These are phyloP conservation scores for Allantophomopsis lycopodina DNA, from an alignment of 2,329 filamentous ascomycete species.

Conservation along the genomic window DNA sequence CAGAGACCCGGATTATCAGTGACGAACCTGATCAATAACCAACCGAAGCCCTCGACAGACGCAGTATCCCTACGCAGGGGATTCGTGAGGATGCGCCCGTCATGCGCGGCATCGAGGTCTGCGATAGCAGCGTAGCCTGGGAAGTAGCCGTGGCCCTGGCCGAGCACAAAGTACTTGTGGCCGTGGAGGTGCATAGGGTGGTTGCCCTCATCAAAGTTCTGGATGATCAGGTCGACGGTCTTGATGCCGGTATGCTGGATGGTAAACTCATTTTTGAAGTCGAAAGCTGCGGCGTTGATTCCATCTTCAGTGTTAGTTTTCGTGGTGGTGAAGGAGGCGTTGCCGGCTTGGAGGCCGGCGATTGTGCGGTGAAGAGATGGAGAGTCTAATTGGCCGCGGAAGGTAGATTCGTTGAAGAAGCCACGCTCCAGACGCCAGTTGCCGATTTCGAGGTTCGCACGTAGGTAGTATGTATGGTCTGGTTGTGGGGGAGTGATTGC, in stretches of 20 bases:
- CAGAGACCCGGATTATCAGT: conserved; percentile 44
- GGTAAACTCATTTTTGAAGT: conserved; percentile 35
- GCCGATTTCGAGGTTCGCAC: conserved; percentile 45
- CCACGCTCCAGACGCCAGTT: conserved; percentile 42
- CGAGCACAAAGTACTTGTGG: conserved; percentile 51
- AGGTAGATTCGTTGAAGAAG: conserved; percentile 42
- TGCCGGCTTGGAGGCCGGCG: conserved; percentile 25
- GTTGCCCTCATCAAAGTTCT: conserved; percentile 58
- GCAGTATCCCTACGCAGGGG: conserved; percentile 37
- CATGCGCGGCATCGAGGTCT: conserved; percentile 17
- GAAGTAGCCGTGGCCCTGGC: conserved; percentile 48
- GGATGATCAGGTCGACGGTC: conserved; percentile 63
- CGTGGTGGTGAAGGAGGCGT: conserved; percentile 28
- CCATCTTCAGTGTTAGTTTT: conserved; percentile 28
- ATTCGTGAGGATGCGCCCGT: conserved; percentile 14
- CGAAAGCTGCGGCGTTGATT: conserved; percentile 33
- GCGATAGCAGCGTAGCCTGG: conserved; percentile 24
- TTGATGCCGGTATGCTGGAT: conserved; percentile 43
- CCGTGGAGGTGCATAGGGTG: conserved; percentile 70
- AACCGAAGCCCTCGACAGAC: conserved; percentile 37
- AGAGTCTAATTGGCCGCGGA: conserved; percentile 29
- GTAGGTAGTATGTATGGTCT: conserved; percentile 37
- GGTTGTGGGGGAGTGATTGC: conserved; percentile 28
- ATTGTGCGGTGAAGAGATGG: conserved; percentile 37
- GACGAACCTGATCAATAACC: conserved; percentile 37